Evolutionary conservation across 805 yeast species (phyloP).

Genomic region (Candida koratica): DNA sequence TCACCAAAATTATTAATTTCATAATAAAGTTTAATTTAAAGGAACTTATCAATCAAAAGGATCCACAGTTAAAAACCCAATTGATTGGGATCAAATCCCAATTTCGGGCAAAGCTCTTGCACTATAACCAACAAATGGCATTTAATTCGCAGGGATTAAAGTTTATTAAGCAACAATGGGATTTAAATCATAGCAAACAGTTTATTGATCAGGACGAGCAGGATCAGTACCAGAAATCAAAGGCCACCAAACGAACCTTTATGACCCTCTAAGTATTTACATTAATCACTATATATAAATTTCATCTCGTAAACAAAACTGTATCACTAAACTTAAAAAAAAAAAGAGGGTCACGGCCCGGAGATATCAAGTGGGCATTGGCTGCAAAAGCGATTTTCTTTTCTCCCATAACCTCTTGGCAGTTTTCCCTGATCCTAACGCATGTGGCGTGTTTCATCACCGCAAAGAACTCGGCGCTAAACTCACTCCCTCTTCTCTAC

Average conservation of each 20-base stretch:
- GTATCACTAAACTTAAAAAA: too few relatives aligned
- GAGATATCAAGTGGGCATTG: not conserved
- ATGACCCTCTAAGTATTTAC: slow-evolving; percentile 43
- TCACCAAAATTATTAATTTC: slow-evolving; percentile 75
- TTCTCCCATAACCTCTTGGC: too few relatives aligned
- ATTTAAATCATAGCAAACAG: slow-evolving; percentile 64
- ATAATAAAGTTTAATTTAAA: slow-evolving; percentile 67
- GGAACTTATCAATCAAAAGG: slow-evolving; percentile 71
- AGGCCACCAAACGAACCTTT: slow-evolving; percentile 69
- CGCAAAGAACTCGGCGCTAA: too few relatives aligned
- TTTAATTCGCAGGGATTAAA: slow-evolving; percentile 80
- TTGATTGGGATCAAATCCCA: slow-evolving; percentile 59
- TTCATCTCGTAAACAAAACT: too few relatives aligned
- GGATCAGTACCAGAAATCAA: slow-evolving; percentile 47
- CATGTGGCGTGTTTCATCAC: too few relatives aligned
- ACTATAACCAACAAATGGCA: slow-evolving; percentile 62
- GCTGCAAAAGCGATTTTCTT: too few relatives aligned
- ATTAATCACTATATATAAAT: too few relatives aligned
- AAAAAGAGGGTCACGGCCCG: not conserved
- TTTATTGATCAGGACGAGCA: slow-evolving; percentile 68
- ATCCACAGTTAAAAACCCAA: slow-evolving; percentile 58
- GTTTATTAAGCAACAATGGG: slow-evolving; percentile 75
- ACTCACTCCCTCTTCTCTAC: too few relatives aligned
- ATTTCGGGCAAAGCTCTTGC: slow-evolving; percentile 53
- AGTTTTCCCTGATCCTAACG: too few relatives aligned